Percentiles rank a stretch among this genome's conserved stretches.
Evolutionary conservation across 2,329 filamentous ascomycete species (phyloP).

Genomic region (Chalara sp.): DNA sequence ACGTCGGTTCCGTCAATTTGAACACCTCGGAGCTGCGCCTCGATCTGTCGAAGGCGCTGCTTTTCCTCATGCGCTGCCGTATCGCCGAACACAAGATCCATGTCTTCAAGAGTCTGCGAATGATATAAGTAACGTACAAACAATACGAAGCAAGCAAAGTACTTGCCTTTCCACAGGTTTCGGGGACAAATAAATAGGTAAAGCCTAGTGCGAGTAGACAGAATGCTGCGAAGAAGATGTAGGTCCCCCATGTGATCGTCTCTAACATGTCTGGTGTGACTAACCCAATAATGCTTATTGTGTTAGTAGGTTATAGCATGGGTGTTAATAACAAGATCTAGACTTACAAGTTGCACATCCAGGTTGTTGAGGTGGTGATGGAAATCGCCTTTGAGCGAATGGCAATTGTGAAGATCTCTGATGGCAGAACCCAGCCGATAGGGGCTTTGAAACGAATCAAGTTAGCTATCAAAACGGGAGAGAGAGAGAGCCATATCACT

Average conservation of each 20-base stretch:
- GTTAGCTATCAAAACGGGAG: not conserved
- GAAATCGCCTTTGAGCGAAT: slow-evolving; percentile 56
- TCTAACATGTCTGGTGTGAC: slow-evolving; percentile 51
- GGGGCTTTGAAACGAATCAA: slow-evolving; percentile 34
- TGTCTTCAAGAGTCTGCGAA: slow-evolving; percentile 42
- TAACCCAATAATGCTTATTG: slow-evolving; percentile 33
- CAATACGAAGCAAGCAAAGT: not conserved
- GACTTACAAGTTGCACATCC: slow-evolving; percentile 48
- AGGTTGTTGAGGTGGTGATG: slow-evolving; percentile 49
- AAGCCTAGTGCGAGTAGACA: slow-evolving; percentile 41
- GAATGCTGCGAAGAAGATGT: slow-evolving; percentile 54
- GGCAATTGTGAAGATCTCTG: slow-evolving; percentile 51
- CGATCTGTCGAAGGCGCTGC: slow-evolving; percentile 14
- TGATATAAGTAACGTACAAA: not conserved
- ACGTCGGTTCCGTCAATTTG: slow-evolving; percentile 11
- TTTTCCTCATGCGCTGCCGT: slow-evolving; percentile 31
- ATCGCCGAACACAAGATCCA: slow-evolving; percentile 42
- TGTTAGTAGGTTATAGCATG: not conserved
- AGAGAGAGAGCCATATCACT: not conserved
- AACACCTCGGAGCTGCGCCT: slow-evolving; percentile 11
- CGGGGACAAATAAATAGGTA: slow-evolving; percentile 49
- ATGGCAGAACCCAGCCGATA: slow-evolving; percentile 48
- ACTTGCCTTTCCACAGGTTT: slow-evolving; percentile 41
- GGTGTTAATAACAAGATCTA: not conserved
- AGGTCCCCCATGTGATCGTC: slow-evolving; percentile 43